Evolutionary conservation across 2,329 filamentous ascomycete genomes (phyloP), one percentile per base, ranked within the genome.

Genomic region (Colletotrichum sp.): DNA sequence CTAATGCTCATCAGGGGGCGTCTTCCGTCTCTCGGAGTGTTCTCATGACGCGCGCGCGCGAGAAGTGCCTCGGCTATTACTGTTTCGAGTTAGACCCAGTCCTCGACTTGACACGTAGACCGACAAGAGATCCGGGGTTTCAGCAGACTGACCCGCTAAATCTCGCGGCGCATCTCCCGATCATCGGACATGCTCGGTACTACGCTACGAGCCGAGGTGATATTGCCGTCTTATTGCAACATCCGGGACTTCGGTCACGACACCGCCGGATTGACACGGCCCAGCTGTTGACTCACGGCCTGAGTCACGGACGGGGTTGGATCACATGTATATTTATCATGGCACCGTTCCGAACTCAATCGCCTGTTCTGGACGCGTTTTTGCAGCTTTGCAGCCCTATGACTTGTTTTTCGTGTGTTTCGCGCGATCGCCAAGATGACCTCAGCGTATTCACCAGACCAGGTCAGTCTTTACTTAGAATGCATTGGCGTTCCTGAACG

Each of bases 121-220:
- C 65, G 61, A 48, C 55, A 4, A 12, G 34, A 32, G 24, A 48
- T 63, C 52, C 63, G 68, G 52, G 66, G 70, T 10, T 68, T 48
- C 28, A n/a, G 34, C 18, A 21, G 30, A 26, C 28, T 21, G 57
- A 30, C 55, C 69, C 73, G 66, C 61, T 52, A 64, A 72, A 30
- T 43, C 18, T 43, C 36, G 18, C 26, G 43, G 30, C 16, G 30
- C 21, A 30, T 28, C 34, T 32, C 74, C 70, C 64, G 70, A 73
- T 59, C 14, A 73, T 73, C 74, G 74, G 74, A 76, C 74, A 48
- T 36, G 59, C 34, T 76, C 65, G 70, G 73, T 52, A 26, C 68
- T 55, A 55, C 16, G 36, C 59, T 64, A 36, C 36, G 68, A 65
- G 68, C 68, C 68, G 68, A 71, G 59, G 36, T 71, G 55, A 10